Evolutionary conservation across 73 alveolate genomes (phyloP).

Genomic region (Paramecium sexaurelia): DNA sequence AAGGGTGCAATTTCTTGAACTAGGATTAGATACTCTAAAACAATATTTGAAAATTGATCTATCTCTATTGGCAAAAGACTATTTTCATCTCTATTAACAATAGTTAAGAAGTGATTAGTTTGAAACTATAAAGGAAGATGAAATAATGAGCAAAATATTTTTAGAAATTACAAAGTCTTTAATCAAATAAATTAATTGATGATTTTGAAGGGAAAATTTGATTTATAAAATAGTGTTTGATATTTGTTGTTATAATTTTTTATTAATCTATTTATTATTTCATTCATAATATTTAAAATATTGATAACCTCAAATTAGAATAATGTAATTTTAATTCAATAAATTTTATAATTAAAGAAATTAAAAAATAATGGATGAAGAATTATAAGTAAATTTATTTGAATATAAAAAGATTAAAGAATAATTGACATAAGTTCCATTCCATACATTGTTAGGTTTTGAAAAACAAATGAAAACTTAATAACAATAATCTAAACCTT

Average conservation of each 20-base stretch:
- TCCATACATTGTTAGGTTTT: not conserved
- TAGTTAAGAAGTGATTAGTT: not conserved
- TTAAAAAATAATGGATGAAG: constrained; percentile 13
- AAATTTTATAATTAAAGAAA: not conserved
- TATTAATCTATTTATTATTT: too few relatives aligned
- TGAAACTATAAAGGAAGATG: not conserved
- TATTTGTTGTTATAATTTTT: too few relatives aligned
- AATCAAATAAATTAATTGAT: not conserved
- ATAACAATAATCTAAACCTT: not conserved
- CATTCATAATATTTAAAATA: too few relatives aligned
- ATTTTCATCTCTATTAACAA: not conserved
- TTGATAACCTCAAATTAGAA: too few relatives aligned
- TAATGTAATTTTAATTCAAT: too few relatives aligned
- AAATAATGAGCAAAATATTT: not conserved
- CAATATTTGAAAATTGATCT: not conserved
- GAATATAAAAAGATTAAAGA: not conserved
- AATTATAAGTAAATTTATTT: not conserved
- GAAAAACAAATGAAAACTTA: not conserved
- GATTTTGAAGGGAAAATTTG: too few relatives aligned
- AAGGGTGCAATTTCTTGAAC: not conserved
- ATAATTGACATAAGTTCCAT: not conserved
- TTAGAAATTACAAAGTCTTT: not conserved
- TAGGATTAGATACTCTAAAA: not conserved
- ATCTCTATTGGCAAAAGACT: not conserved
- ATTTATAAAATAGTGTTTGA: too few relatives aligned